These are phyloP conservation scores for Musa acuminata DNA, from an alignment of 176 grass and related monocot genomes.

Conservation along the genomic window DNA sequence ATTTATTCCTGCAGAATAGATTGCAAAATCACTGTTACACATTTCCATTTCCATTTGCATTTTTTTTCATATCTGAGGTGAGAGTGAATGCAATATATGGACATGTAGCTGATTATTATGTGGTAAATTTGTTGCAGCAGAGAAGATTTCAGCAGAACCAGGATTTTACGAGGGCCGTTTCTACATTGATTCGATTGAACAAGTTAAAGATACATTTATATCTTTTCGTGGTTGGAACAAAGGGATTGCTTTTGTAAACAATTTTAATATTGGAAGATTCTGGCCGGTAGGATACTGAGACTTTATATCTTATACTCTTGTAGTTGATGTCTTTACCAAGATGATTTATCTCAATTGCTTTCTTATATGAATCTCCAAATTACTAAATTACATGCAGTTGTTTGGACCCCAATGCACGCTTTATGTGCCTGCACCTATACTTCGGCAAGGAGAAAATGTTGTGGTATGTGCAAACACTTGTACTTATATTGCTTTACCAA, in stretches of 20 bases:
- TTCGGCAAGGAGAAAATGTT: slow-evolving; percentile 59
- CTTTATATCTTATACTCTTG: neutral
- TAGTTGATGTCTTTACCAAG: neutral
- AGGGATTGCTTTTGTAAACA: slow-evolving; percentile 88
- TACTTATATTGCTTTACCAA: neutral
- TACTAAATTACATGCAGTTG: slow-evolving; percentile 31
- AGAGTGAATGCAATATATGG: neutral
- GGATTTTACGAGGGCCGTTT: slow-evolving; percentile 70
- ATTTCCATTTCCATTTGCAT: neutral
- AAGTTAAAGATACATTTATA: slow-evolving; percentile 82
- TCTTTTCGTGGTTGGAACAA: slow-evolving; percentile 95
- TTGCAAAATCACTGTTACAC: slow-evolving; percentile 22
- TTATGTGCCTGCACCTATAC: slow-evolving; percentile 74
- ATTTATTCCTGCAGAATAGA: slow-evolving; percentile 18
- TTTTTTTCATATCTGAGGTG: neutral
- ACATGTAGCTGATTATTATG: neutral
- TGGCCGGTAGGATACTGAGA: slow-evolving; percentile 66
- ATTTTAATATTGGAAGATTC: slow-evolving; percentile 94
- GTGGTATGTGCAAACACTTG: slow-evolving; percentile 41
- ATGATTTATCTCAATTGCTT: neutral
- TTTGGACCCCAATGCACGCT: slow-evolving; percentile 76
- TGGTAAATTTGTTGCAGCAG: slow-evolving; percentile 13
- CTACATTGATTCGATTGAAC: slow-evolving; percentile 29
- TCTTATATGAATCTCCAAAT: slow-evolving; percentile 19
- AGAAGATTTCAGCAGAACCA: slow-evolving; percentile 41